These are phyloP conservation scores for Ceratocystis papillata DNA, from an alignment of 2,329 filamentous ascomycete genomes.

Conservation along the genomic window DNA sequence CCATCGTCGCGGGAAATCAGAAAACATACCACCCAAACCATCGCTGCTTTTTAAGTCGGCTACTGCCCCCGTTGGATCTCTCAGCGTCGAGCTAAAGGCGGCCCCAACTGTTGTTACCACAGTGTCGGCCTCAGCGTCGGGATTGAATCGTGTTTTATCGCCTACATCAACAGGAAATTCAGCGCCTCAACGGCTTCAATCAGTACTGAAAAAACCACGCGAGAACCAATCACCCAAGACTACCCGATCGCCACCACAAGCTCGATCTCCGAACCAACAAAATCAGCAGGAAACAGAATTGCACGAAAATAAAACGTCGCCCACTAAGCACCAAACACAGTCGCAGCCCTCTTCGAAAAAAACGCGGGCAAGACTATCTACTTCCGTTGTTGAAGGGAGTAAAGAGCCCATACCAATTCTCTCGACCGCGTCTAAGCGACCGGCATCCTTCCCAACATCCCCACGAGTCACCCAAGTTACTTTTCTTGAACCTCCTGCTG, in stretches of 20 bases:
- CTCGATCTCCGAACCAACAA: slow-evolving; percentile 12
- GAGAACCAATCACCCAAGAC: slow-evolving; percentile 25
- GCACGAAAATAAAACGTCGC: slow-evolving; percentile 1
- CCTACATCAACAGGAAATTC: slow-evolving; percentile 26
- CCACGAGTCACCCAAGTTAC: slow-evolving; percentile 24
- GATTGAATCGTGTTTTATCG: slow-evolving; percentile 25
- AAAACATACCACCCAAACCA: slow-evolving; percentile 21
- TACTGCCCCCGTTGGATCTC: slow-evolving; percentile 8
- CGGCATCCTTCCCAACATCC: slow-evolving; percentile 33
- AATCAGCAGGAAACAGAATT: neutral
- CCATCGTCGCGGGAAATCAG: slow-evolving; percentile 23
- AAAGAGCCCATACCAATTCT: slow-evolving; percentile 23
- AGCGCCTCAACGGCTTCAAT: slow-evolving; percentile 21
- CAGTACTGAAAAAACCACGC: slow-evolving; percentile 19
- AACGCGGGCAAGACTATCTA: slow-evolving; percentile 29
- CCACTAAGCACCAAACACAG: slow-evolving; percentile 11
- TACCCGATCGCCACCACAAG: slow-evolving; percentile 24
- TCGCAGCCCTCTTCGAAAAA: slow-evolving; percentile 22
- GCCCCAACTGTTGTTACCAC: slow-evolving; percentile 17
- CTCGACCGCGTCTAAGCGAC: slow-evolving; percentile 28
- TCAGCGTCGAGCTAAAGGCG: neutral
- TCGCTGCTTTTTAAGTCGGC: slow-evolving; percentile 15
- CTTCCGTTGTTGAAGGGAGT: slow-evolving; percentile 26
- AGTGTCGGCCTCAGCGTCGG: slow-evolving; percentile 20
- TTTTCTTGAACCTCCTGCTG: slow-evolving; percentile 18